Percentiles rank a stretch among this genome's conserved stretches.
These are phyloP conservation scores for Cladosporium sp. DNA, from an alignment of 2,329 filamentous ascomycete genomes.

Conservation along the genomic window DNA sequence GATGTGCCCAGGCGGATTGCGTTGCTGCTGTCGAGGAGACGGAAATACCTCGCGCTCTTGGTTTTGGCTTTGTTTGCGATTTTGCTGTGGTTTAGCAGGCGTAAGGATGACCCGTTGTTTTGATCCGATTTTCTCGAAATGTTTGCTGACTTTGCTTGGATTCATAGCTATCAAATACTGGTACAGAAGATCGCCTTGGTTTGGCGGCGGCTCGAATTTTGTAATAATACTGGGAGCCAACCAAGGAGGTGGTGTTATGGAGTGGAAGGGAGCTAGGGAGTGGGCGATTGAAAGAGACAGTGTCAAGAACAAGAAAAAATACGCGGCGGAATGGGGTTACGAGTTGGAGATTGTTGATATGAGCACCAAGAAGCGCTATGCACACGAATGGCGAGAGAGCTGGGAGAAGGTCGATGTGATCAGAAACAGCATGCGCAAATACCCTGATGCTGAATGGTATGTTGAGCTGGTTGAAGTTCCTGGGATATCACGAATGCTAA, in stretches of 20 bases:
- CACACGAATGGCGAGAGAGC: slow-evolving; percentile 97
- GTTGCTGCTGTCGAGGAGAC: slow-evolving; percentile 26
- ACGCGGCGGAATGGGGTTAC: slow-evolving; percentile 85
- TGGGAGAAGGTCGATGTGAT: slow-evolving; percentile 99
- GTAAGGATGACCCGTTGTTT: slow-evolving; percentile 18
- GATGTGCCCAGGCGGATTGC: slow-evolving; percentile 25
- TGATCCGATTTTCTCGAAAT: not conserved
- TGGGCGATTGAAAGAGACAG: slow-evolving; percentile 99
- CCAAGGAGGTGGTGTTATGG: slow-evolving; percentile 94
- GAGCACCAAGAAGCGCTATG: slow-evolving; percentile 98
- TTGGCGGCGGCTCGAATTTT: slow-evolving; percentile 84
- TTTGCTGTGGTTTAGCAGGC: slow-evolving; percentile 23
- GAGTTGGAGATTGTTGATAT: slow-evolving; percentile 96
- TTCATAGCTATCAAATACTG: slow-evolving; percentile 50
- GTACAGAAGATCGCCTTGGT: slow-evolving; percentile 67
- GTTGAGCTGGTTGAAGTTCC: slow-evolving; percentile 30
- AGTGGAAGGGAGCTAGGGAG: slow-evolving; percentile 95
- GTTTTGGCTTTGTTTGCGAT: slow-evolving; percentile 22
- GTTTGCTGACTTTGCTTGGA: not conserved
- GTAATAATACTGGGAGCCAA: slow-evolving; percentile 94
- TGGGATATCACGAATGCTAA: slow-evolving; percentile 11
- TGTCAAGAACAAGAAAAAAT: slow-evolving; percentile 89
- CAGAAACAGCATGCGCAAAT: slow-evolving; percentile 82
- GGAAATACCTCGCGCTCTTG: slow-evolving; percentile 26
- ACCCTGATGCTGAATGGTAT: slow-evolving; percentile 94